These are phyloP conservation scores for Boletus tylopilopsis DNA, from an alignment of 768 basidiomycete genomes.

Conservation along the genomic window DNA sequence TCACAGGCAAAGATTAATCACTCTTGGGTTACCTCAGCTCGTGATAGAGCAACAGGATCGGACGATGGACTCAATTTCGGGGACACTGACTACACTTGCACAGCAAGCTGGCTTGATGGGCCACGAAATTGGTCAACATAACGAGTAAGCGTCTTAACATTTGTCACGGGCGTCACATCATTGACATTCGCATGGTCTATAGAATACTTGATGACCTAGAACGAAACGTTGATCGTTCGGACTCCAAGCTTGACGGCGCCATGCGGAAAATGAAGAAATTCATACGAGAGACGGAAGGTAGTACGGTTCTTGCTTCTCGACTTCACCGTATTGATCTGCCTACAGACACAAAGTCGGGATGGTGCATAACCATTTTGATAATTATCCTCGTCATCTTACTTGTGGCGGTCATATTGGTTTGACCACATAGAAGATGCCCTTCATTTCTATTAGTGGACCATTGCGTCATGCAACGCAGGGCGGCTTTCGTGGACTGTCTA, in stretches of 20 bases:
- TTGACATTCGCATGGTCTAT: slow-evolving; percentile 1
- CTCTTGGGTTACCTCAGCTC: slow-evolving; percentile 44
- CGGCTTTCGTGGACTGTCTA: not conserved
- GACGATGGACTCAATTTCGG: slow-evolving; percentile 83
- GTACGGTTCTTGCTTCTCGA: not conserved
- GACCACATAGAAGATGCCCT: slow-evolving; percentile 15
- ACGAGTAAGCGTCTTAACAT: slow-evolving; percentile 57
- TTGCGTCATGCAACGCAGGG: not conserved
- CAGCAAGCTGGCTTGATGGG: slow-evolving; percentile 96
- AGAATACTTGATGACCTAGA: slow-evolving; percentile 84
- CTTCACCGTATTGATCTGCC: not conserved
- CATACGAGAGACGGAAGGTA: slow-evolving; percentile 79
- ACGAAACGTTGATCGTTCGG: slow-evolving; percentile 64
- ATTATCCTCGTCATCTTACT: slow-evolving; percentile 75
- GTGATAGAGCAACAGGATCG: slow-evolving; percentile 87
- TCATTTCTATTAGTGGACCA: slow-evolving; percentile 4
- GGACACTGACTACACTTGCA: slow-evolving; percentile 78
- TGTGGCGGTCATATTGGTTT: slow-evolving; percentile 76
- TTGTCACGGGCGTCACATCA: not conserved
- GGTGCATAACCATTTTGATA: slow-evolving; percentile 85
- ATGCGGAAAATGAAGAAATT: slow-evolving; percentile 74
- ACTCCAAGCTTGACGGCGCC: slow-evolving; percentile 59
- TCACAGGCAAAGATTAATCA: not conserved
- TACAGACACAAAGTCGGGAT: slow-evolving; percentile 81
- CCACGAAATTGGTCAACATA: slow-evolving; percentile 86